A percentile compares a stretch with the other conserved stretches of the same genome.
Evolutionary conservation across 2,329 filamentous ascomycete species (phyloP).

Genomic region (Verticillium tricorpus): DNA sequence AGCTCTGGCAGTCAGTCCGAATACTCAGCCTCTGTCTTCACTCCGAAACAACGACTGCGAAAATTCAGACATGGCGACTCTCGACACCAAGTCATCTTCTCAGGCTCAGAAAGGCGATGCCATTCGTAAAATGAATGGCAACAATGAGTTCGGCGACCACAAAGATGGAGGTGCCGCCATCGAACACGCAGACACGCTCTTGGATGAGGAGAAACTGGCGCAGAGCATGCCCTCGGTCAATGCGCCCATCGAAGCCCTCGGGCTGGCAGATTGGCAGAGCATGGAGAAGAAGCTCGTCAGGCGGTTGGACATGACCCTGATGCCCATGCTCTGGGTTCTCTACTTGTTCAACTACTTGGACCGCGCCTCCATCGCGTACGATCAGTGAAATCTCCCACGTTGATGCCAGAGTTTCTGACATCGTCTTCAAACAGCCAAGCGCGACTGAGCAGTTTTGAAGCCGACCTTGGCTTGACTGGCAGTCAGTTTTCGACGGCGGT

Average conservation of each 20-base stretch:
- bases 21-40: neutral
- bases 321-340: conserved; percentile 24
- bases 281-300: conserved; percentile 15
- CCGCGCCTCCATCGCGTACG: conserved; percentile 10
- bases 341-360: conserved; percentile 24
- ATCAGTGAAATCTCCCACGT: neutral
- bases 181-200: neutral
- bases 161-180: neutral
- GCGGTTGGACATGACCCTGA: conserved; percentile 15
- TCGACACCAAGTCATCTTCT: neutral
- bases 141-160: neutral
- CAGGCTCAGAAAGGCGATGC: neutral
- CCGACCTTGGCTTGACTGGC: neutral
- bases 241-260: conserved; percentile 14
- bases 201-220: neutral
- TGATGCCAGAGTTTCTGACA: neutral
- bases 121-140: neutral
- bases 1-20: neutral
- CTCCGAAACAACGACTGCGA: neutral
- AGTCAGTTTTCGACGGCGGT: conserved; percentile 6
- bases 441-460: conserved; percentile 1
- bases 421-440: conserved; percentile 2
- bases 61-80: neutral
- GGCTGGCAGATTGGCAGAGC: conserved; percentile 14
- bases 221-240: neutral